Conservation (phyloP, 2,329 filamentous ascomycete genomes). For the Trichophyton simii region DNA sequence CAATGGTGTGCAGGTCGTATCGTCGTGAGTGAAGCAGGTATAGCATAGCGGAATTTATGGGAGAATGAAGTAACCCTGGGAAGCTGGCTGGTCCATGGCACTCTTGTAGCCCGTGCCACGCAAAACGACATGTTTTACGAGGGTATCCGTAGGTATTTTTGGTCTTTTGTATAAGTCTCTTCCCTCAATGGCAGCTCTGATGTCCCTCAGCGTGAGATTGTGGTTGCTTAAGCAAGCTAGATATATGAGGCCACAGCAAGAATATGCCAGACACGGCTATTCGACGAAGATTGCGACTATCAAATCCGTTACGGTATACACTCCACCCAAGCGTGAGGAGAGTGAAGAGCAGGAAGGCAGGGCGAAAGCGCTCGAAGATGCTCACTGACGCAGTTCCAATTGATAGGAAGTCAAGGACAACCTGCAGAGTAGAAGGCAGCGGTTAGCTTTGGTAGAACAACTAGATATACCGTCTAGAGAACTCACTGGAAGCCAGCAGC, state of each 20-base stretch:
- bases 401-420: conserved; percentile 12
- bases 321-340: conserved; percentile 10
- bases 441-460: neutral
- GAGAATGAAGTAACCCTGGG: neutral
- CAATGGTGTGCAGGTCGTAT: conserved; percentile 6
- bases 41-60: neutral
- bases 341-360: conserved; percentile 12
- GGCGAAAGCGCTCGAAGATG: conserved; percentile 7
- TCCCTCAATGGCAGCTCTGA: conserved; percentile 7
- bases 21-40: neutral
- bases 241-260: conserved; percentile 10
- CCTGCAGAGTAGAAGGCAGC: neutral
- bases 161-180: neutral
- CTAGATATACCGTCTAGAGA: neutral
- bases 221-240: neutral
- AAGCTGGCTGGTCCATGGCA: neutral
- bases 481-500: conserved; percentile 14
- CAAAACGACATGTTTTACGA: neutral
- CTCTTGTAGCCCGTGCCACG: neutral
- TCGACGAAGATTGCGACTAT: conserved; percentile 8
- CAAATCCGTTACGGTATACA: conserved; percentile 9
- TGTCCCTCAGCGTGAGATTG: neutral
- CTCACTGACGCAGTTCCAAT: conserved; percentile 12
- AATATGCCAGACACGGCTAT: conserved; percentile 11
- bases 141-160: neutral